Evolutionary conservation across 805 yeast genomes (phyloP).

Genomic region (Nakazawaea wyomingensis): DNA sequence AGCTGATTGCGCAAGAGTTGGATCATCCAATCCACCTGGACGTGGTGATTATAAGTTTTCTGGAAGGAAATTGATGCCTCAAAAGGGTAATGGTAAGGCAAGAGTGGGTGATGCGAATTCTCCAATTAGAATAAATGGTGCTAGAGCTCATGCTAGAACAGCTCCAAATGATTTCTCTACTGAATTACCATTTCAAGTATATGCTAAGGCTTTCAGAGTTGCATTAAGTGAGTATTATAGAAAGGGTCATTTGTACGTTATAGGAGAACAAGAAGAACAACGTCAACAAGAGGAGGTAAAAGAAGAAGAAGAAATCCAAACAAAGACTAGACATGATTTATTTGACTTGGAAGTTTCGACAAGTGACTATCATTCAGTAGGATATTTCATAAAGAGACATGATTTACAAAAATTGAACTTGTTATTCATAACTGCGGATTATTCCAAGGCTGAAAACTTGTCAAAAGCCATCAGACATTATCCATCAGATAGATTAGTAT

Average conservation of each 20-base stretch:
- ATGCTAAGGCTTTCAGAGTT: conserved; percentile 68
- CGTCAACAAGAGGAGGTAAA: neutral
- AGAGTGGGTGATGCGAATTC: conserved; percentile 95
- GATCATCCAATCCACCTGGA: conserved; percentile 81
- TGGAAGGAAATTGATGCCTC: conserved; percentile 75
- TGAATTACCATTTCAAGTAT: conserved; percentile 65
- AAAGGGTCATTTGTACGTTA: conserved; percentile 62
- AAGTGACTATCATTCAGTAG: conserved; percentile 24
- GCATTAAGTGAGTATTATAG: conserved; percentile 82
- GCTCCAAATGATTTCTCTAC: conserved; percentile 91
- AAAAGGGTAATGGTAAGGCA: conserved; percentile 93
- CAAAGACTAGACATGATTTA: conserved; percentile 19
- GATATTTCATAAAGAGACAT: conserved; percentile 40
- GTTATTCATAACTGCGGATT: conserved; percentile 61
- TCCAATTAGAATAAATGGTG: conserved; percentile 87
- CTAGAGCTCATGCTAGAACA: conserved; percentile 79
- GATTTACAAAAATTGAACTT: conserved; percentile 46
- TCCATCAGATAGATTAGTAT: conserved; percentile 48
- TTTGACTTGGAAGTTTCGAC: conserved; percentile 24
- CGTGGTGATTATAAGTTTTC: conserved; percentile 84
- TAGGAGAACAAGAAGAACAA: conserved; percentile 44
- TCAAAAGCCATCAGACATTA: conserved; percentile 49
- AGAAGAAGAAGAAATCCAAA: conserved; percentile 10
- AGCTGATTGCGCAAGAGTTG: conserved; percentile 84
- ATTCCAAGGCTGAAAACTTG: conserved; percentile 42